Evolutionary conservation across 257 asterid genomes (phyloP), one percentile per base, ranked within the genome.

Genomic region (Solanum sejunctum): DNA sequence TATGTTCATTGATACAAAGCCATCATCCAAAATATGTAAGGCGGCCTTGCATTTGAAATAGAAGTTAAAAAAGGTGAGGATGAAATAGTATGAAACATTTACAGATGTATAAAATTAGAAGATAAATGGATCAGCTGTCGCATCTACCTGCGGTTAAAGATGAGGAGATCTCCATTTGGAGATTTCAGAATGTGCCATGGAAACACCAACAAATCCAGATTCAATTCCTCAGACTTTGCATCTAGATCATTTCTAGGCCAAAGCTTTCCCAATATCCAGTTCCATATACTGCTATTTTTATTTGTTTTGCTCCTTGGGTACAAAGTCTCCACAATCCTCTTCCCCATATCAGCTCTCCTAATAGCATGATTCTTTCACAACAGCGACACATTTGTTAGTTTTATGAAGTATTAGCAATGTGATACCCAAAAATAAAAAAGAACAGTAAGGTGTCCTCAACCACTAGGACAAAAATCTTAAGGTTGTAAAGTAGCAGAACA

Each of bases 101-200:
- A 49, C 83, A 52, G 66, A 78, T 32, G 23, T 54, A 28, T 28
- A 52, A 47, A 78, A 64, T 52, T 78, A 49, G 66, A 54, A 52
- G 66, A 78, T 26, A 78, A 28, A 16, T 54, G 64, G 83, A 52
- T 17, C 16, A 78, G 83, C 21, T 52, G 66, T 28, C 5, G 28
- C 51, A n/a, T 84, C 84, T 92, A 94, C 99, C 98, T 92, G 92
- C 88, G 92, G 86, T 89, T 92, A 86, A 96, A 93, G 86, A 96
- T 85, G 86, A 89, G 87, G 69, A 95, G 88, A 71, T 90, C 91
- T 85, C 84, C 77, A 80, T 89, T 75, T 28, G 94, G 87, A 49
- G 97, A 91, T 89, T 86, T 92, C 87, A 93, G 70, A 69, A 96
- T 86, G 91, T 95, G 98, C 98, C 98, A 96, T 55, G 99, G 99